Conservation (phyloP, 2,329 filamentous ascomycete species). For the Rutstroemia sp. region DNA sequence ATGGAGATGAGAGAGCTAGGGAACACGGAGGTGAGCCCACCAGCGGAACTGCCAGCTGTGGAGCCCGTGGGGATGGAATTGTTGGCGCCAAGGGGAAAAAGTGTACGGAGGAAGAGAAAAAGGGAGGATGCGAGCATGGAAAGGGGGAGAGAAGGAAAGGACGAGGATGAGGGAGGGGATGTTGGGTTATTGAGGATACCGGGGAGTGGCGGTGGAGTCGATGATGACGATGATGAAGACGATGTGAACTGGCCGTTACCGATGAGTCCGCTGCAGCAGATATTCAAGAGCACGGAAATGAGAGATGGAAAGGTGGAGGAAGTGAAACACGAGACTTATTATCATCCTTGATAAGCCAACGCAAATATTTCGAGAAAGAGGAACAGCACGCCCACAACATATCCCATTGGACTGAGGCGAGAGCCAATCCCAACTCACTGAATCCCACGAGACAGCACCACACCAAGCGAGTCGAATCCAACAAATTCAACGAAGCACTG, state of each 20-base stretch:
- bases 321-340: conserved; percentile 22
- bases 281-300: conserved; percentile 21
- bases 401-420: no score
- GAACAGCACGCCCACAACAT: no score
- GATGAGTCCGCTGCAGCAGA: conserved; percentile 15
- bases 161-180: background rate
- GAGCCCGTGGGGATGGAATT: conserved; percentile 24
- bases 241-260: conserved; percentile 17
- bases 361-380: no score
- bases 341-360: conserved; percentile 18
- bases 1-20: conserved; percentile 17
- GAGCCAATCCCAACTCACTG: no score
- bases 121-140: background rate
- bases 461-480: no score
- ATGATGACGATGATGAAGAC: background rate
- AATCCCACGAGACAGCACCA: no score
- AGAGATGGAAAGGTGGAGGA: conserved; percentile 17
- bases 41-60: conserved; percentile 19
- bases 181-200: no score
- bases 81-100: conserved; percentile 12
- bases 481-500: no score
- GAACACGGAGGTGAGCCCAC: conserved; percentile 14
- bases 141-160: background rate
- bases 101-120: background rate
- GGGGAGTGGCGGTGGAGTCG: background rate